A percentile compares a stretch with the other conserved stretches of the same genome.
Conservation (phyloP, 1,139 yeast species). For the Debaryomyces udenii region DNA sequence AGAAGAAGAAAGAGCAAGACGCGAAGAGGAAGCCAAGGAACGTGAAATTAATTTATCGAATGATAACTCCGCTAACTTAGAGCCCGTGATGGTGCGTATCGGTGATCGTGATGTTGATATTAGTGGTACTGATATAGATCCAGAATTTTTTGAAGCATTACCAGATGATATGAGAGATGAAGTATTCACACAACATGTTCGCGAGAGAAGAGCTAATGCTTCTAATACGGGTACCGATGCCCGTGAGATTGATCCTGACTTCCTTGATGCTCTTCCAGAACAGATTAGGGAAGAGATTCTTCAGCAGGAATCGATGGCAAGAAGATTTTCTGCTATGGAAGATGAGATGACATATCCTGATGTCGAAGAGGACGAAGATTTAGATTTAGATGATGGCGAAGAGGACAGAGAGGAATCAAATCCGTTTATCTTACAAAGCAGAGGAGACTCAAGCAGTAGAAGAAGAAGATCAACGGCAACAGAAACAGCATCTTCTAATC, state of each 20-base stretch:
- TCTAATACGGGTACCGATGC: slow-evolving; percentile 42
- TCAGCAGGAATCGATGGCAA: slow-evolving; percentile 63
- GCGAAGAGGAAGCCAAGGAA: slow-evolving; percentile 42
- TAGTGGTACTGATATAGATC: slow-evolving; percentile 89
- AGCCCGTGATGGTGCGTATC: slow-evolving; percentile 71
- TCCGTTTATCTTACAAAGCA: slow-evolving; percentile 2
- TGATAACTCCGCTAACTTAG: slow-evolving; percentile 18
- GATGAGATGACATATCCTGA: slow-evolving; percentile 23
- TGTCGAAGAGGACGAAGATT: slow-evolving; percentile 29
- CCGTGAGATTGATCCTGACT: slow-evolving; percentile 79
- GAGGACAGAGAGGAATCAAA: slow-evolving; percentile 20
- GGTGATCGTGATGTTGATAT: slow-evolving; percentile 85
- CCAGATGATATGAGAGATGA: slow-evolving; percentile 95
- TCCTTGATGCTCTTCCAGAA: slow-evolving; percentile 80
- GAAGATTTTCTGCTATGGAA: slow-evolving; percentile 37
- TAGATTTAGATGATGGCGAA: slow-evolving; percentile 31
- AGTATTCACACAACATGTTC: slow-evolving; percentile 82
- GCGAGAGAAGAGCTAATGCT: slow-evolving; percentile 66
- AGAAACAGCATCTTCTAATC: slow-evolving; percentile 8
- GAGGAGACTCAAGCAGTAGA: neutral
- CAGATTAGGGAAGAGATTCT: slow-evolving; percentile 72
- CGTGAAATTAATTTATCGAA: slow-evolving; percentile 32
- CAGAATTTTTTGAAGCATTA: slow-evolving; percentile 84
- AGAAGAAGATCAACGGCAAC: slow-evolving; percentile 4
- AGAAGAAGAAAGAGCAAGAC: slow-evolving; percentile 37